phyloP scores from a whole-genome alignment of 441 rosid species.

The Euphorbia corollata region DNA sequence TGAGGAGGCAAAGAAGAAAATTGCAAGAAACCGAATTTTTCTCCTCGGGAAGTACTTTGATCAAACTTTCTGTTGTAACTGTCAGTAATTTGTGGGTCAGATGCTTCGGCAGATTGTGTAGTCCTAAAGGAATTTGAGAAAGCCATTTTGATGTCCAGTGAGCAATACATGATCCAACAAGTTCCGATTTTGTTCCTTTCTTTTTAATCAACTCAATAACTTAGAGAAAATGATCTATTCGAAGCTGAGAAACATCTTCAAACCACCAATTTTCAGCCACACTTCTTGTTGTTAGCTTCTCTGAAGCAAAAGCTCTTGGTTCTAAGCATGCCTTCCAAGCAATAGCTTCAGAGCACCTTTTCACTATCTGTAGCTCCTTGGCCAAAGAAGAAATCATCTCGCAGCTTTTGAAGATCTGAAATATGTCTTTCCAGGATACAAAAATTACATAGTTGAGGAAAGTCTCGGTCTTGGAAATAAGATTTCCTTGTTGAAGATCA shows the following conservation, averaged over 20 bases:
- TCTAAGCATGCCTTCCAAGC: conserved; percentile 43
- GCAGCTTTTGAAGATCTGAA: conserved; percentile 41
- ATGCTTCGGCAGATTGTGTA: conserved; percentile 24
- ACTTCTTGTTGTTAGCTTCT: conserved; percentile 15
- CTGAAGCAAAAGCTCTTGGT: conserved; percentile 20
- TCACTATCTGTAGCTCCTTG: conserved; percentile 32
- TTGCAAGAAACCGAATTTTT: conserved; percentile 44
- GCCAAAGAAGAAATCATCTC: conserved; percentile 39
- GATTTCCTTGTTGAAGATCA: conserved; percentile 38
- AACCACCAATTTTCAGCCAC: conserved; percentile 44
- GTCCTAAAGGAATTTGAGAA: conserved; percentile 27
- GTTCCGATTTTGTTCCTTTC: conserved; percentile 32
- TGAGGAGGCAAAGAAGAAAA: conserved; percentile 49
- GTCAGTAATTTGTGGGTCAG: conserved; percentile 26
- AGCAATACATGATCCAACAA: conserved; percentile 44
- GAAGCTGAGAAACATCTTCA: conserved; percentile 44
- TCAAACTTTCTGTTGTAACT: conserved; percentile 38
- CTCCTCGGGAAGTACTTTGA: conserved; percentile 38
- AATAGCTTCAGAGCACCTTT: conserved; percentile 45
- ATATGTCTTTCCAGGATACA: conserved; percentile 46
- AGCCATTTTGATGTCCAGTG: conserved; percentile 46
- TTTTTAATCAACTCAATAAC: conserved; percentile 39
- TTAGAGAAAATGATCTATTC: conserved; percentile 49
- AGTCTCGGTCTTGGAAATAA: conserved; percentile 38
- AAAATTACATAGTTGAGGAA: conserved; percentile 33